Evolutionary conservation across 2,329 filamentous ascomycete species (phyloP).

Genomic region (Xylaria sp.): DNA sequence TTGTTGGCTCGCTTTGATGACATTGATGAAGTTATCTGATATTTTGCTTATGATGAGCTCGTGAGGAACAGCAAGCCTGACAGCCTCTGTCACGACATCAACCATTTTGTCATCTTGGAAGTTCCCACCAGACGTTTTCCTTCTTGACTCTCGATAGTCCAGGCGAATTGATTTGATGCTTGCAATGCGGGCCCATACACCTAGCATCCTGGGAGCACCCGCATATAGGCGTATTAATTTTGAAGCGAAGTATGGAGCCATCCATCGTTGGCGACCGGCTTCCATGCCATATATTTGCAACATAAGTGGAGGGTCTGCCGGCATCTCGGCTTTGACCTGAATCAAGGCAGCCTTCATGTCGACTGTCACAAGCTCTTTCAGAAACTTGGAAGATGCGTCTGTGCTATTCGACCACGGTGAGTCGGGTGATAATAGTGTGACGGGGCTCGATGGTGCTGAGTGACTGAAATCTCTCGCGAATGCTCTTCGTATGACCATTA

Average conservation of each 20-base stretch:
- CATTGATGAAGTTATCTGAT: constrained; percentile 92
- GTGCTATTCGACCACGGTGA: constrained; percentile 47
- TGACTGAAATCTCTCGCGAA: constrained; percentile 63
- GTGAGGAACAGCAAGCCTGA: constrained; percentile 88
- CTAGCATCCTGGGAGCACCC: constrained; percentile 82
- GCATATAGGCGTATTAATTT: constrained; percentile 87
- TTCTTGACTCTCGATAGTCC: constrained; percentile 81
- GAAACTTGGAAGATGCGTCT: constrained; percentile 50
- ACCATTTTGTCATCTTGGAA: constrained; percentile 81
- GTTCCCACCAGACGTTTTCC: constrained; percentile 69
- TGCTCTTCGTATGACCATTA: constrained; percentile 77
- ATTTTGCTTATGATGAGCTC: constrained; percentile 90
- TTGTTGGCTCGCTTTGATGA: constrained; percentile 86
- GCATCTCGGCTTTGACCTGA: constrained; percentile 90
- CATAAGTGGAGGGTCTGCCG: constrained; percentile 90
- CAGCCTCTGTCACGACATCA: constrained; percentile 85
- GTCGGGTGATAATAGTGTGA: constrained; percentile 47
- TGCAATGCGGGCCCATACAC: constrained; percentile 86
- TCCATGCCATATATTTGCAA: constrained; percentile 87
- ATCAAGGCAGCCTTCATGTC: constrained; percentile 85
- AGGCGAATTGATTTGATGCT: constrained; percentile 84
- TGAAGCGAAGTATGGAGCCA: constrained; percentile 81
- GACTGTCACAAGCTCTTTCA: constrained; percentile 77
- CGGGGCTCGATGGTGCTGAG: constrained; percentile 49
- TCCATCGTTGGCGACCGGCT: constrained; percentile 86